Percentiles rank a stretch among this genome's conserved stretches.
Evolutionary conservation across 148 eudicot species (phyloP).

Genomic region (Vaccinium macrocarpon): DNA sequence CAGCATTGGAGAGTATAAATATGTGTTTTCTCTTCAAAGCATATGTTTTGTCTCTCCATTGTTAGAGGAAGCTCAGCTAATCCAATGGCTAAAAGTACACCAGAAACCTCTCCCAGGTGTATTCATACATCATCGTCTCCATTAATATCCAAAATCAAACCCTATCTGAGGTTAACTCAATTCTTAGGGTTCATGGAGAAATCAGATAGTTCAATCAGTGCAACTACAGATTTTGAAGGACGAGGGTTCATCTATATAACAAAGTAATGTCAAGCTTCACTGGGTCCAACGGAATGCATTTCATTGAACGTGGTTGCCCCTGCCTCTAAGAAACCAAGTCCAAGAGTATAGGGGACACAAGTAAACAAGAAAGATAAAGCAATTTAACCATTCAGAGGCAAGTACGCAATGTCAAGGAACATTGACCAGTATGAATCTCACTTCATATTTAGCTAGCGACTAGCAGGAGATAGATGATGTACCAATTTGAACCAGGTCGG

Average conservation of each 20-base stretch:
- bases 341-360: neutral
- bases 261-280: neutral
- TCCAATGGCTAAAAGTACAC: neutral
- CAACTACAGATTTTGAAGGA: neutral
- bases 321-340: neutral
- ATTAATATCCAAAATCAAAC: neutral
- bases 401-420: neutral
- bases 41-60: neutral
- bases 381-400: conserved; percentile 11
- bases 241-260: neutral
- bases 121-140: neutral
- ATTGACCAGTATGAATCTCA: neutral
- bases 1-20: neutral
- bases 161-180: neutral
- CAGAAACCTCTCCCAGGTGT: neutral
- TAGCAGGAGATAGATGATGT: neutral
- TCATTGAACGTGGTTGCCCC: neutral
- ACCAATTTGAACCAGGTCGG: neutral
- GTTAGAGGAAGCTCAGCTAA: neutral
- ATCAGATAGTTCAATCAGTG: neutral
- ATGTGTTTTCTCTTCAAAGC: neutral
- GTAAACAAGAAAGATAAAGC: neutral
- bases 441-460: neutral
- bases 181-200: neutral
- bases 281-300: neutral